Base-by-base conservation (phyloP, 768 basidiomycete species). In the Tylopilus sp. region DNA sequence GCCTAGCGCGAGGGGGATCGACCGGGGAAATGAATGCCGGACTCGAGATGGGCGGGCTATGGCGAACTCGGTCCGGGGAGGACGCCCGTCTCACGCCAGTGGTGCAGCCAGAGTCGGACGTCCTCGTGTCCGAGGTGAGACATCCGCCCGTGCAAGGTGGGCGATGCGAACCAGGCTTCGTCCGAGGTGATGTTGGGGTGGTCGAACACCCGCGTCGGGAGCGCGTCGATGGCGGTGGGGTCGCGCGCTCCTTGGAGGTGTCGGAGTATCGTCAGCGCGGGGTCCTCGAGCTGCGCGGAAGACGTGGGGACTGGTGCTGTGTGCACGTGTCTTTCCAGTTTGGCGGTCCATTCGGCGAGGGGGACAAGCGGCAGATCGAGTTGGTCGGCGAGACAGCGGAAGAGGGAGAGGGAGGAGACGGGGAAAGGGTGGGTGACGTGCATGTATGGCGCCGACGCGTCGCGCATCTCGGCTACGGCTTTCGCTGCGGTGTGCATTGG, bases 381-480 rank as follows among this genome's bases (percentile, higher is more conserved):
- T 1, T 54, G 50, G 5, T 31, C 31, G 19, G 52, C 28, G 30
- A 58, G 31, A 16, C 5, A 30, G n/a, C 36, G 45, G 37, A 62
- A 53, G 40, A 59, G 61, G 10, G 46, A 4, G n/a, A 45, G 36
- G 16, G 46, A 37, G 19, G 56, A 59, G 13, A 52, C 17, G 6
- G 63, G 49, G 14, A 0, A 19, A 16, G 59, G 62, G 8, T 58
- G 64, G 0, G 34, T 52, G 38, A 66, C 2, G 33, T 64, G 50
- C 30, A 52, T 45, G 10, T 48, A 50, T 1, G 52, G 12, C 4
- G 55, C 41, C 3, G 9, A 8, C 0, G 62, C 31, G n/a, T 53
- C n/a, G n/a, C 60, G 54, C 61, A 64, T 54, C 31, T 58, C 56
- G 5, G 42, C 41, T 1, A 66, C 48, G 16, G 34, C 65, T 2